Evolutionary conservation across 345 rosid species (phyloP).

Genomic region (Populus pruinosa): DNA sequence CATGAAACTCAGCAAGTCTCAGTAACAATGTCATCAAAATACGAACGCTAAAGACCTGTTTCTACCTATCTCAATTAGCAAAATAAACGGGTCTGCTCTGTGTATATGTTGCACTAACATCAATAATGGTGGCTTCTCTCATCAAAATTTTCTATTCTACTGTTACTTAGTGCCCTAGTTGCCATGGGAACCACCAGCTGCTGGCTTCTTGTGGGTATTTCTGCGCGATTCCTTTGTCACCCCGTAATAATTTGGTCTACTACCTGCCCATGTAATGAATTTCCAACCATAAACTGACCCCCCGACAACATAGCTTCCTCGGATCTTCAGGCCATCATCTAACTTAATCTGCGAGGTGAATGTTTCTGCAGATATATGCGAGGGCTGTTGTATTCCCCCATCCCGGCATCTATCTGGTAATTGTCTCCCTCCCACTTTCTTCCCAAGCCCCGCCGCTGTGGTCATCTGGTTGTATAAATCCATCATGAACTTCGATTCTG

Average conservation of each 20-base stretch:
- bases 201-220: neutral
- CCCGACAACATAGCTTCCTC: constrained; percentile 23
- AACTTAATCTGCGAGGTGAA: neutral
- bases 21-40: too few relatives aligned
- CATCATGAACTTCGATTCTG: constrained; percentile 30
- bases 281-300: constrained; percentile 34
- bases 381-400: too few relatives aligned
- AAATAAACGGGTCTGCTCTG: too few relatives aligned
- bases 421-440: neutral
- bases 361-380: constrained; percentile 3
- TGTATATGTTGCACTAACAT: too few relatives aligned
- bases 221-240: constrained; percentile 18
- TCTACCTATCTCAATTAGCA: too few relatives aligned
- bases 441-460: neutral
- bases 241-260: constrained; percentile 25
- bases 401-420: too few relatives aligned
- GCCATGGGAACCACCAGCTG: neutral
- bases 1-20: too few relatives aligned
- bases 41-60: too few relatives aligned
- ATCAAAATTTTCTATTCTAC: too few relatives aligned
- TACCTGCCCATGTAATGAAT: constrained; percentile 26
- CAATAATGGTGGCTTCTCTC: too few relatives aligned
- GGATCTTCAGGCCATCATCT: neutral
- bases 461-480: constrained; percentile 23
- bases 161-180: neutral